Conservation (phyloP, 768 basidiomycete genomes). For the Guyanaporus albipodus region DNA sequence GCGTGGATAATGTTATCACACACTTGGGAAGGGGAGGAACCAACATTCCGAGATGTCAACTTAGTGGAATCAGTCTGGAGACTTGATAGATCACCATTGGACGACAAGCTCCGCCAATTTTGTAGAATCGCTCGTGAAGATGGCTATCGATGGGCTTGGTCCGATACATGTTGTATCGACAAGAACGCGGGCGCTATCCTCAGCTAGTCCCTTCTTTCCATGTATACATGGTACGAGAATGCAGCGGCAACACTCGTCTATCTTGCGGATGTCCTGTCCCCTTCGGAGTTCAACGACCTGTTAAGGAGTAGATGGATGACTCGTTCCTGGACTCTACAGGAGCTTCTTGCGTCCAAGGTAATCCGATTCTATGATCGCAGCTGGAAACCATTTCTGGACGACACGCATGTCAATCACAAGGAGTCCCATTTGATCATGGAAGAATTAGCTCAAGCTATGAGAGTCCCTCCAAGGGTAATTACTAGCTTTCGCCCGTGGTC, state of each 20-base stretch:
- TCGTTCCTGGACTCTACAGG: conserved; percentile 11
- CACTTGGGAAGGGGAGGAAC: background rate
- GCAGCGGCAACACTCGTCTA: background rate
- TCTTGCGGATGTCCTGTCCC: background rate
- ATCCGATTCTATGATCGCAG: conserved; percentile 9
- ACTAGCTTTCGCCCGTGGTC: background rate
- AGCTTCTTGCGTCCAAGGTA: conserved; percentile 9
- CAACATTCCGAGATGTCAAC: background rate
- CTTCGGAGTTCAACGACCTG: background rate
- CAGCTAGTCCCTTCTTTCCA: background rate
- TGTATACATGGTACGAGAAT: background rate
- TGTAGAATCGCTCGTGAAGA: background rate
- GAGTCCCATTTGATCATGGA: conserved; percentile 6
- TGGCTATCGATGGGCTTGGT: background rate
- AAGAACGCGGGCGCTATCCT: background rate
- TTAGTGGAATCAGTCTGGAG: background rate
- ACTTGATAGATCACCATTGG: background rate
- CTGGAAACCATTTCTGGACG: conserved; percentile 9
- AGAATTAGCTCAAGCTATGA: conserved; percentile 7
- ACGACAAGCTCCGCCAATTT: background rate
- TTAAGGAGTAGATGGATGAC: conserved; percentile 4
- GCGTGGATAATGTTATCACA: background rate
- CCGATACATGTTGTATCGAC: background rate
- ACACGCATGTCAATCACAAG: conserved; percentile 7
- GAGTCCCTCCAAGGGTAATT: background rate